A percentile compares a stretch with the other conserved stretches of the same genome.
phyloP scores from a whole-genome alignment of 495 filamentous ascomycete genomes.

The Staphylotrichum longicolle region DNA sequence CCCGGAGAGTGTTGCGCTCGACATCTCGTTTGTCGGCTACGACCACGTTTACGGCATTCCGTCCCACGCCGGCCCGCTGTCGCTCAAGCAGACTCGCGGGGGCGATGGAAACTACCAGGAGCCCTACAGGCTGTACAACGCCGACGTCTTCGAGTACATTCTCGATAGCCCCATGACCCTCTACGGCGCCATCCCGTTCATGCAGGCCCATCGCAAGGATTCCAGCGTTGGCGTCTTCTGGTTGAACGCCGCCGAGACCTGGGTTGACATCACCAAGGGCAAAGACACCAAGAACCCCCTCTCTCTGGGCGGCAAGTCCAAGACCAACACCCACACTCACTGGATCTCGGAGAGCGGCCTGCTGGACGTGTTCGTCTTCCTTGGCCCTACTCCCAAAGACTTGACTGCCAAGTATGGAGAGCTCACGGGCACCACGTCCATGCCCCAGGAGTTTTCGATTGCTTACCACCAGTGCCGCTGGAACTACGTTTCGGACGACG shows the following conservation, averaged over 20 bases:
- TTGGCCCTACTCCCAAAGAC: slow-evolving; percentile 80
- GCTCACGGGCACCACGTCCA: slow-evolving; percentile 88
- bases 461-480: slow-evolving; percentile 97
- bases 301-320: slow-evolving; percentile 64
- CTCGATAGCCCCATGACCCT: slow-evolving; percentile 98
- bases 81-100: slow-evolving; percentile 85
- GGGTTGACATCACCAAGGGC: slow-evolving; percentile 90
- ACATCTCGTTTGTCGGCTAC: slow-evolving; percentile 89
- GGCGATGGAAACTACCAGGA: slow-evolving; percentile 80
- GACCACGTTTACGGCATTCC: slow-evolving; percentile 93
- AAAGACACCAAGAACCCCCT: slow-evolving; percentile 73
- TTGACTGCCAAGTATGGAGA: slow-evolving; percentile 78
- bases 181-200: slow-evolving; percentile 91
- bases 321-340: slow-evolving; percentile 80
- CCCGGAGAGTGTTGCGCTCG: slow-evolving; percentile 85
- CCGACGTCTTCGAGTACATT: slow-evolving; percentile 96
- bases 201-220: slow-evolving; percentile 92
- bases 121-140: slow-evolving; percentile 94
- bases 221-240: slow-evolving; percentile 98
- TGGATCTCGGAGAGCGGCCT: slow-evolving; percentile 94
- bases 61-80: slow-evolving; percentile 83
- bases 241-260: slow-evolving; percentile 96
- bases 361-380: slow-evolving; percentile 89
- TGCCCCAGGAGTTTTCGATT: slow-evolving; percentile 88
- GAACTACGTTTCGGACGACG: slow-evolving; percentile 97